Evolutionary conservation across 2,329 filamentous ascomycete species (phyloP), one percentile per base, ranked within the genome.

Genomic region (Tolypocladium paradoxum): DNA sequence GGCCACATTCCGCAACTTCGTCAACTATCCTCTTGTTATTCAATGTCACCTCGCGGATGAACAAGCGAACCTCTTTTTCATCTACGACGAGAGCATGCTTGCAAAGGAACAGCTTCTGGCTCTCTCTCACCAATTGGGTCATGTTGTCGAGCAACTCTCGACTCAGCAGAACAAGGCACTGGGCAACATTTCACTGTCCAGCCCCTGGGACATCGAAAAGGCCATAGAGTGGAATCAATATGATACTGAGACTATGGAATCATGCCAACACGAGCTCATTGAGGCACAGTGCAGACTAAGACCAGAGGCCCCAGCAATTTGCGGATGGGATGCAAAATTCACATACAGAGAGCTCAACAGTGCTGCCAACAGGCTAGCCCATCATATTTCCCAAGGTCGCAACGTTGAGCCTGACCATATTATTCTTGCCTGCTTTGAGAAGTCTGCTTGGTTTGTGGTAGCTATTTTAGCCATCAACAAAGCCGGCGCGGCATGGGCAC

Each of bases 311-410:
- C 57, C 62, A 5, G 73, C 73, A 20, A 65, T 75, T 31, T 60
- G 70, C 48, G 72, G 72, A 1, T 75, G 71, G 71, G 73, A 75
- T 53, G 72, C 71, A 20, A 55, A 62, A 48, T 67, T 73, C 54
- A 72, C 71, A 12, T 74, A 74, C 52, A 53, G 61, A 48, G 65
- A 74, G 31, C 61, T 73, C 3, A 68, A 74, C 48, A 54, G 57
- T 0, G 60, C 67, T 20, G 73, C 73, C 1, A 68, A 67, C 38
- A 55, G 61, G 1, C 62, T 75, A n/a, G 72, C 72, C 7, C 59
- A 59, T 16, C 60, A 68, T 53, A 62, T 75, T 1, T 51, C 61
- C 22, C 56, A 60, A 6, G 56, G 31, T 22, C 35, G 40, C 27
- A 24, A 37, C 18, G 49, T 43, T 2, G 35, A 29, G n/a, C 22